Conservation (phyloP, 2,329 filamentous ascomycete species). For the Biscogniauxia sp. region DNA sequence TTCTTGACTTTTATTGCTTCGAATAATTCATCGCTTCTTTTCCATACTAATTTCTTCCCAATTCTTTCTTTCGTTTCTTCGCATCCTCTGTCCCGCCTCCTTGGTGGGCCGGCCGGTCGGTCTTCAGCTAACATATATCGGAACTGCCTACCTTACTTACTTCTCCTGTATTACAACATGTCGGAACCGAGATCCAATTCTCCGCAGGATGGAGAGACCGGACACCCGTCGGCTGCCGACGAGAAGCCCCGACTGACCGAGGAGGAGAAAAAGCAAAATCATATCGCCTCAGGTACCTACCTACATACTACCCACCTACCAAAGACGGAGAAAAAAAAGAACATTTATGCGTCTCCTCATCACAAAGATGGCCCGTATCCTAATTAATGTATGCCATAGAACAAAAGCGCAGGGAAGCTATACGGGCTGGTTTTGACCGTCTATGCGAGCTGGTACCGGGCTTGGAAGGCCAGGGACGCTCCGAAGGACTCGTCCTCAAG, state of each 20-base stretch:
- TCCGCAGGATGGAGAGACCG: slow-evolving; percentile 27
- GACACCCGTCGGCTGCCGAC: slow-evolving; percentile 30
- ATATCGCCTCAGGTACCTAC: slow-evolving; percentile 49
- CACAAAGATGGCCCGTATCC: background rate
- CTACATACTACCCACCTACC: too few species aligned
- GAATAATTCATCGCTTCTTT: too few species aligned
- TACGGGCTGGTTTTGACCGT: slow-evolving; percentile 79
- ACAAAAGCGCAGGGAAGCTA: slow-evolving; percentile 66
- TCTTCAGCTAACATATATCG: too few species aligned
- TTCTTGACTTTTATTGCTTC: too few species aligned
- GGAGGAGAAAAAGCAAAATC: slow-evolving; percentile 55
- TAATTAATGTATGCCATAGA: slow-evolving; percentile 30
- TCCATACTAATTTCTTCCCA: too few species aligned
- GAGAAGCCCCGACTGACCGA: slow-evolving; percentile 53
- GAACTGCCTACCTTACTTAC: too few species aligned
- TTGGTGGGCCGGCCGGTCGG: too few species aligned
- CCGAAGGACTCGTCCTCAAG: slow-evolving; percentile 79
- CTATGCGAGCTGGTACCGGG: slow-evolving; percentile 79
- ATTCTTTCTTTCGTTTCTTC: too few species aligned
- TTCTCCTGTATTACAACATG: slow-evolving; percentile 11
- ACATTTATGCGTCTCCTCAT: background rate
- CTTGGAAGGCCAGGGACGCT: slow-evolving; percentile 77
- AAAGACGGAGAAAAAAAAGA: background rate
- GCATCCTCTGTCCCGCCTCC: too few species aligned
- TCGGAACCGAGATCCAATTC: slow-evolving; percentile 25